A percentile compares a stretch with the other conserved stretches of the same genome.
phyloP scores from a whole-genome alignment of 352 stramenopile genomes.

The Phytophthora pistaciae region DNA sequence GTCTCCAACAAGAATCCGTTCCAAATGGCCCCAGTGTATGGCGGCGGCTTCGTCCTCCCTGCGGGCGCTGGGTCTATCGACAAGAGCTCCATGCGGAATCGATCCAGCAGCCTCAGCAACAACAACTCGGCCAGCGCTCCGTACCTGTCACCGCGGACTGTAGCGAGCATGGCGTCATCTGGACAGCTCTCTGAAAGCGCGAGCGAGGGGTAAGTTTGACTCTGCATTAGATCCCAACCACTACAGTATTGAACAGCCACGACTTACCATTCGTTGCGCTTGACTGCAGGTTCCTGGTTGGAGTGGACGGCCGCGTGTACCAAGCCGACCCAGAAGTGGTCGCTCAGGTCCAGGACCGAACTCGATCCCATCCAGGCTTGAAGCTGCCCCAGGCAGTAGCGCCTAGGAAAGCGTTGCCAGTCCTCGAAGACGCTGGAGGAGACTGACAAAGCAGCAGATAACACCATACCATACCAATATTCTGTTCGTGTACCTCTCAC shows the following conservation, averaged over 20 bases:
- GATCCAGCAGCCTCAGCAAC: conserved; percentile 40
- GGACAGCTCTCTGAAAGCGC: conserved; percentile 57
- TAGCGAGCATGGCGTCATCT: conserved; percentile 28
- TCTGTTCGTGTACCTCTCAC: conserved; percentile 15
- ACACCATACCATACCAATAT: not conserved
- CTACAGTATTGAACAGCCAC: not conserved
- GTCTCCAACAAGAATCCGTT: conserved; percentile 74
- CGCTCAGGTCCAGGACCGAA: conserved; percentile 56
- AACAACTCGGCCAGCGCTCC: conserved; percentile 57
- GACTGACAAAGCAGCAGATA: conserved; percentile 23
- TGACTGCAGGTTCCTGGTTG: conserved; percentile 72
- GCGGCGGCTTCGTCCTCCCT: conserved; percentile 74
- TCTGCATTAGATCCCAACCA: not conserved
- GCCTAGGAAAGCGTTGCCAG: conserved; percentile 31
- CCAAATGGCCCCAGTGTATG: conserved; percentile 72
- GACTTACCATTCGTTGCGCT: conserved; percentile 16
- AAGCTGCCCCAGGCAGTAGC: conserved; percentile 59
- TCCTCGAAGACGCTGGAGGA: conserved; percentile 17
- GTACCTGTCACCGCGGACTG: conserved; percentile 38
- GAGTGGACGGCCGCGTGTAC: conserved; percentile 86
- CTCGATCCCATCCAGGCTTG: conserved; percentile 43
- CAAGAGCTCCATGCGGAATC: conserved; percentile 44
- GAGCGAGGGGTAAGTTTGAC: conserved; percentile 67
- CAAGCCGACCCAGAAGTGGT: conserved; percentile 78
- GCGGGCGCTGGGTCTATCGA: conserved; percentile 45